Percentiles rank a stretch among this genome's conserved stretches.
Evolutionary conservation across 768 basidiomycete genomes (phyloP).

Genomic region (Ephemerocybe angulata): DNA sequence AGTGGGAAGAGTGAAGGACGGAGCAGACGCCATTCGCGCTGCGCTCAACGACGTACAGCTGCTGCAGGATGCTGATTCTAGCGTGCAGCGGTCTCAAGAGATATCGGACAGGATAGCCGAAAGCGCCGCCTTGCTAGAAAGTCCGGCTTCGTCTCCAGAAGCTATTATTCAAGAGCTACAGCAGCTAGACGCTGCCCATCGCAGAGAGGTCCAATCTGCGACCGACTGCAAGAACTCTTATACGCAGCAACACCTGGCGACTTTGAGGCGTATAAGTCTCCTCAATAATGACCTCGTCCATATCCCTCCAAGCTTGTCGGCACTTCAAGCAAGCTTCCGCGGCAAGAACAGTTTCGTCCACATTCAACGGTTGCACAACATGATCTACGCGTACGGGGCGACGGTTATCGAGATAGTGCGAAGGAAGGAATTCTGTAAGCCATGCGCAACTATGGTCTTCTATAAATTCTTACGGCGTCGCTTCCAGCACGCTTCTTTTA

Average conservation of each 20-base stretch:
- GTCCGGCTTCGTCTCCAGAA: slow-evolving; percentile 17
- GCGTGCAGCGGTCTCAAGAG: slow-evolving; percentile 55
- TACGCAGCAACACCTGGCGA: slow-evolving; percentile 60
- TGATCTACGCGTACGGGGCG: slow-evolving; percentile 90
- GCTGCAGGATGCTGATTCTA: slow-evolving; percentile 57
- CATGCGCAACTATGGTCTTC: background rate
- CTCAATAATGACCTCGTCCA: slow-evolving; percentile 81
- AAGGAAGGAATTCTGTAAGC: slow-evolving; percentile 81
- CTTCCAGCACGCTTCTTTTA: slow-evolving; percentile 76
- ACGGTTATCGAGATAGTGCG: slow-evolving; percentile 89
- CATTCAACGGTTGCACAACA: slow-evolving; percentile 81
- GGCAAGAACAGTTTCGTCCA: slow-evolving; percentile 83
- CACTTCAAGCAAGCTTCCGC: slow-evolving; percentile 71
- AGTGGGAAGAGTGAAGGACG: slow-evolving; percentile 51
- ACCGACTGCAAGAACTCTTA: slow-evolving; percentile 66
- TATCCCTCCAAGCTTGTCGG: slow-evolving; percentile 59
- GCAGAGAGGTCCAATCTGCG: slow-evolving; percentile 57
- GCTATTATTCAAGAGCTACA: slow-evolving; percentile 48
- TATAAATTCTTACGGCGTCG: no score
- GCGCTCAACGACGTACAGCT: slow-evolving; percentile 41
- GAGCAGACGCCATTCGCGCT: slow-evolving; percentile 56
- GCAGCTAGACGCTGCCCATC: slow-evolving; percentile 56
- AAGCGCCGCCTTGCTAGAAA: slow-evolving; percentile 48
- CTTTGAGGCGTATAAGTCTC: slow-evolving; percentile 70
- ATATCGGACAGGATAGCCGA: slow-evolving; percentile 53